These are phyloP conservation scores for Yarrowia sp. DNA, from an alignment of 805 yeast species.

Conservation along the genomic window DNA sequence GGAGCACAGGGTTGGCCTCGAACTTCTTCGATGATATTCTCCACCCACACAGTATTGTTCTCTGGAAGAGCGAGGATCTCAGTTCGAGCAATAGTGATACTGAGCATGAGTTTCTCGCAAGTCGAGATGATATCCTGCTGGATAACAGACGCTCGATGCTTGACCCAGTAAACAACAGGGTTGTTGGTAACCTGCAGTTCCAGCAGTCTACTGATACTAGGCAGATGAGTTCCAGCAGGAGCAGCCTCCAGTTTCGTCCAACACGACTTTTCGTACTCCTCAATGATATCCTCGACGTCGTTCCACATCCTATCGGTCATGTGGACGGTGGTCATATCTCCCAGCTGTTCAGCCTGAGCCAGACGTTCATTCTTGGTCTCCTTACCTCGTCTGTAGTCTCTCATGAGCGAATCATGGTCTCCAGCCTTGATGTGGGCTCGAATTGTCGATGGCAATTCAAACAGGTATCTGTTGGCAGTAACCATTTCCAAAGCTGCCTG, in stretches of 20 bases:
- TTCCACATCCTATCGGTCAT: constrained; percentile 63
- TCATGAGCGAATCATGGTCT: constrained; percentile 64
- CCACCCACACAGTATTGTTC: constrained; percentile 46
- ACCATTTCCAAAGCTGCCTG: constrained; percentile 59
- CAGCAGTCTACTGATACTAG: constrained; percentile 58
- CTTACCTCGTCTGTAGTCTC: constrained; percentile 63
- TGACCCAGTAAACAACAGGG: constrained; percentile 70
- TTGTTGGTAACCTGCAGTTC: constrained; percentile 70
- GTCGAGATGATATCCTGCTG: constrained; percentile 47
- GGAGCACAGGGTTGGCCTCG: constrained; percentile 24
- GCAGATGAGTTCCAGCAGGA: constrained; percentile 14
- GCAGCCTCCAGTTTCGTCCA: constrained; percentile 34
- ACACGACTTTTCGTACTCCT: constrained; percentile 57
- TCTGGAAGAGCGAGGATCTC: constrained; percentile 45
- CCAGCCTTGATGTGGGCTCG: constrained; percentile 54
- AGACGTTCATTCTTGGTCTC: constrained; percentile 43
- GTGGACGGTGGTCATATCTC: constrained; percentile 40
- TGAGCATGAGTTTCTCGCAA: constrained; percentile 51
- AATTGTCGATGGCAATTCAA: constrained; percentile 64
- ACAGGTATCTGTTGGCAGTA: constrained; percentile 59
- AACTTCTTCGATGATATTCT: constrained; percentile 41
- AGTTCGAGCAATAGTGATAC: constrained; percentile 43
- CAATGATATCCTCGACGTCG: constrained; percentile 61
- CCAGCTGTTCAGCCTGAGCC: constrained; percentile 7
- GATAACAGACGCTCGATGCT: constrained; percentile 54